Base-by-base conservation (phyloP, 1,284 basidiomycete species). In the Ceratobasidium sp. region DNA sequence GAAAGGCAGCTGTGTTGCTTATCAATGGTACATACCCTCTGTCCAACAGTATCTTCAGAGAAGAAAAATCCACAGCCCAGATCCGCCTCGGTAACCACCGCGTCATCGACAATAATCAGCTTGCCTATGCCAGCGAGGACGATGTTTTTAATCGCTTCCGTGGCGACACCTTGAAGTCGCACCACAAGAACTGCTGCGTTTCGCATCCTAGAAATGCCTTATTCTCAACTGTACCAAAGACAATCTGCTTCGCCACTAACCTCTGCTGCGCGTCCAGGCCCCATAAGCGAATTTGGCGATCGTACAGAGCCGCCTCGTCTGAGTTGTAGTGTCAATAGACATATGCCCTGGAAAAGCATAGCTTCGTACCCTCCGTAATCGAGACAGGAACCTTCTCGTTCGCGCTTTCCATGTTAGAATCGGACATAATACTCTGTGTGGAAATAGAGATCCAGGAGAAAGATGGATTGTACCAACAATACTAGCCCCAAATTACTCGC, bases 211-310 rank as follows among this genome's bases (percentile, higher is more conserved):
- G 27, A 35, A 13, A 32, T 34, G 10, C 20, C 17, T 22, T 22
- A 42, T 15, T 27, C 13, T 45, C 13, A 56, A 10, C 12, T 10
- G 15, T 27, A 35, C 38, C 34, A 25, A 57, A 8, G 22, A 52
- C 6, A 43, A 43, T 29, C 7, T 35, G 15, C 7, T n/a, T 17
- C 42, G 22, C 22, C 15, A 78, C 82, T 75, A 72, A 94, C 94
- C 89, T 86, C 79, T 96, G 94, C 79, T 99, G 96, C 31, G 97
- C 96, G 78, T 98, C 96, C 32, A 98, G 85, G 50, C 97, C 96
- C 96, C 96, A 99, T 71, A 98, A 82, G 31, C 97, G 87, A 81
- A 99, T 98, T 80, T 98, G 96, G 43, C 96, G 89, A 80, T 98
- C 96, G 78, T 99, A 98, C 32, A 98, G 80, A 4, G 90, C 90